A percentile compares a stretch with the other conserved stretches of the same genome.
phyloP scores from a whole-genome alignment of 768 basidiomycete species.

The Calocera cornea region DNA sequence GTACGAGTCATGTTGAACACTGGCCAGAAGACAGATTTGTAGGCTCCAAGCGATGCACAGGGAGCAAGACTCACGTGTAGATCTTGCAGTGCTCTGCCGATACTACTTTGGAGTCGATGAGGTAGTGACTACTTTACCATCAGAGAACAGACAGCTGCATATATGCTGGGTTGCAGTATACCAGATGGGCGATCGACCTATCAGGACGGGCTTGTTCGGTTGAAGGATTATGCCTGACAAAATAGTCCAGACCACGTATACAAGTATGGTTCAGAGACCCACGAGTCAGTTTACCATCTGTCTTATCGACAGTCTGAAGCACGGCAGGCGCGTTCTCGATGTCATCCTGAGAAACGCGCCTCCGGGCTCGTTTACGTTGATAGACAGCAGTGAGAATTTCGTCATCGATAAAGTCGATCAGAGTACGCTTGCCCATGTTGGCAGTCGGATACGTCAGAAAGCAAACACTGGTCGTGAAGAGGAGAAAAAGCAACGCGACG shows the following conservation, averaged over 20 bases:
- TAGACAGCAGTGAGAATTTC: not conserved
- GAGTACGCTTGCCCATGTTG: not conserved
- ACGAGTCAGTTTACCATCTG: not conserved
- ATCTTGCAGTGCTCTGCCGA: not conserved
- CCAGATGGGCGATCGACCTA: not conserved
- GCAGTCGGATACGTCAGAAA: not conserved
- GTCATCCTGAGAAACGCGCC: not conserved
- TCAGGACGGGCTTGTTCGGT: not conserved
- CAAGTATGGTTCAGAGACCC: not conserved
- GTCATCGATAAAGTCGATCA: not conserved
- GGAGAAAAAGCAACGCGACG: no score
- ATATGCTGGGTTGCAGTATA: not conserved
- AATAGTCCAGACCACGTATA: not conserved
- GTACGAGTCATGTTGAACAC: not conserved
- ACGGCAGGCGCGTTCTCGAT: not conserved
- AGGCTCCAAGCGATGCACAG: not conserved
- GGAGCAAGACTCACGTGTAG: not conserved
- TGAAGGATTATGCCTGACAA: not conserved
- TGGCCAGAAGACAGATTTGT: not conserved
- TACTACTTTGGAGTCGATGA: not conserved
- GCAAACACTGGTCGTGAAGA: not conserved
- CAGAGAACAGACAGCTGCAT: not conserved
- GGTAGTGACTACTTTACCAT: not conserved
- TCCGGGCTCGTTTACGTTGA: not conserved
- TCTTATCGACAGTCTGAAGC: not conserved